A percentile compares a stretch with the other conserved stretches of the same genome.
Evolutionary conservation across 768 basidiomycete species (phyloP).

Genomic region (Cystofilobasidium bisporidii): DNA sequence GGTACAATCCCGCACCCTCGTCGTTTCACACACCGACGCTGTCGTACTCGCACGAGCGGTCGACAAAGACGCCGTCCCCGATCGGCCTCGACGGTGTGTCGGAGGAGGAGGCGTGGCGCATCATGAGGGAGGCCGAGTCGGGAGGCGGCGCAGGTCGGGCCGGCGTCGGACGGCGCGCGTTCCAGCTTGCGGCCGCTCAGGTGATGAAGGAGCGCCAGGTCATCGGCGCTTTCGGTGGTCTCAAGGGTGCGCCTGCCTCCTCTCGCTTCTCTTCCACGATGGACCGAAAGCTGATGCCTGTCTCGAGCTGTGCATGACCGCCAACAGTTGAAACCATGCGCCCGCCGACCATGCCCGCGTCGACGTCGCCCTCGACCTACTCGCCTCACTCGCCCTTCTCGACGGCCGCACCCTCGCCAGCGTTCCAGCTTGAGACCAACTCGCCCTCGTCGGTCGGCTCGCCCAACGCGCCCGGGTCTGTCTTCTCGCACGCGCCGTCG

Average conservation of each 20-base stretch:
- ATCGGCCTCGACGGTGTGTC: not conserved
- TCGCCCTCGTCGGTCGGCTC: not conserved
- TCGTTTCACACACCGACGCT: constrained; percentile 10
- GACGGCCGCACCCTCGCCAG: not conserved
- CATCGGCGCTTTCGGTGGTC: not conserved
- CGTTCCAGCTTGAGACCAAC: not conserved
- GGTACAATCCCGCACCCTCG: not conserved
- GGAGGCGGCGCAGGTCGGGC: constrained; percentile 17
- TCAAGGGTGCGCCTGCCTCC: not conserved
- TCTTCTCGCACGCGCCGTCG: constrained; percentile 3
- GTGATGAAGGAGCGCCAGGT: constrained; percentile 4
- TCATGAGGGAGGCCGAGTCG: constrained; percentile 5
- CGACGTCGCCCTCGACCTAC: constrained; percentile 1
- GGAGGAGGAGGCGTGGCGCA: not conserved
- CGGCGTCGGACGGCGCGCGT: constrained; percentile 21
- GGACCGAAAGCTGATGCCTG: not conserved
- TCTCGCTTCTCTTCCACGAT: not conserved
- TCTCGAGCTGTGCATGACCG: not conserved
- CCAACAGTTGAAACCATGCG: constrained; percentile 2
- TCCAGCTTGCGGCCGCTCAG: constrained; percentile 12
- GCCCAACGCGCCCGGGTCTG: not conserved
- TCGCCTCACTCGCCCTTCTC: constrained; percentile 2
- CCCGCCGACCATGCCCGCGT: not conserved
- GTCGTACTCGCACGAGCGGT: not conserved
- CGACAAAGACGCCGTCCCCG: constrained; percentile 2